Conservation (phyloP, 2,329 filamentous ascomycete genomes). For the Xylariales sp. region DNA sequence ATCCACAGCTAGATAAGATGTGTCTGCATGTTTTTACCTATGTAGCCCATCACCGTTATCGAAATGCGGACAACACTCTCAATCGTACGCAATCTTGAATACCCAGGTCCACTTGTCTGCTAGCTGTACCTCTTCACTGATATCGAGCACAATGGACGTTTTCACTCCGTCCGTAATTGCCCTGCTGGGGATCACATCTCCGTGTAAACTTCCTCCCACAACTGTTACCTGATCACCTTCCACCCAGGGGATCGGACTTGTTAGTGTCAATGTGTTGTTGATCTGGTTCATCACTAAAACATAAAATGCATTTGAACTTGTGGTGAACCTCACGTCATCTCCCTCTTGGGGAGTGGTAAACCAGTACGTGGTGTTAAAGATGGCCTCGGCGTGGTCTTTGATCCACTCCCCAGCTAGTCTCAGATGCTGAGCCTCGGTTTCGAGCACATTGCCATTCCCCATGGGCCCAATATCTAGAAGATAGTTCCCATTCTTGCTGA, state of each 20-base stretch:
- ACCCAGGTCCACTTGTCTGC: slow-evolving; percentile 16
- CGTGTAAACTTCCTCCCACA: slow-evolving; percentile 29
- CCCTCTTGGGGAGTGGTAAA: slow-evolving; percentile 18
- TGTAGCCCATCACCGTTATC: too few species aligned
- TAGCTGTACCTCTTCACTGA: slow-evolving; percentile 15
- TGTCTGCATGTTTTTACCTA: too few species aligned
- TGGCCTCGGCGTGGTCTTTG: slow-evolving; percentile 44
- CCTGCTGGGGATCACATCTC: slow-evolving; percentile 22
- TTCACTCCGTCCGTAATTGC: slow-evolving; percentile 9
- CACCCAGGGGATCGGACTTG: slow-evolving; percentile 28
- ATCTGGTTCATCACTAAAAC: slow-evolving; percentile 31
- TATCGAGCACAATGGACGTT: slow-evolving; percentile 9
- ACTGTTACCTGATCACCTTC: slow-evolving; percentile 38
- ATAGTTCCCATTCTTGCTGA: slow-evolving; percentile 38
- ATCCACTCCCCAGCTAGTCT: slow-evolving; percentile 51
- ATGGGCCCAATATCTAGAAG: slow-evolving; percentile 51
- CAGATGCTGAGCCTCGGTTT: slow-evolving; percentile 41
- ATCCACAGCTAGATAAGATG: too few species aligned
- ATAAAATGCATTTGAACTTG: slow-evolving; percentile 48
- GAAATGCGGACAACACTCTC: too few species aligned
- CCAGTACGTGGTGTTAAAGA: slow-evolving; percentile 52
- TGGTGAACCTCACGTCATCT: slow-evolving; percentile 43
- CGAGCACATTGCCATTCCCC: slow-evolving; percentile 50
- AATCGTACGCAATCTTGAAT: slow-evolving; percentile 2
- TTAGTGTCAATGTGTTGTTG: background rate